A percentile compares a stretch with the other conserved stretches of the same genome.
Conservation (phyloP, 495 filamentous ascomycete species). For the Trichoderma gamsii region DNA sequence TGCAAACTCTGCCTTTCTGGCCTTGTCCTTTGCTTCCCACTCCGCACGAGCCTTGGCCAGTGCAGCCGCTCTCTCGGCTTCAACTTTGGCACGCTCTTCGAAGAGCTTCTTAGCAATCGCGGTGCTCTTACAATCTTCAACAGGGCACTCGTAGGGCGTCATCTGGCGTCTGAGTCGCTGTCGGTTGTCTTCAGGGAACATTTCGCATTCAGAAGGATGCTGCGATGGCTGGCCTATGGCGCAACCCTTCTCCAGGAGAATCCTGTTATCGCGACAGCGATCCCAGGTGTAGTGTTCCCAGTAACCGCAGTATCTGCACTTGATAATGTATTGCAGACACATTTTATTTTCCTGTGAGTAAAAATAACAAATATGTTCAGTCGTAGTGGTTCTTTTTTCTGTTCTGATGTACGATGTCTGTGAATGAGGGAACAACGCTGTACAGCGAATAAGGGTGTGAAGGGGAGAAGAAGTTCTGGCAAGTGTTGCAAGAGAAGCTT, state of each 20-base stretch:
- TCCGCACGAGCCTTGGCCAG: background rate
- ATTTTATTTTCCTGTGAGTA: background rate
- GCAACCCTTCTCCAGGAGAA: constrained; percentile 1
- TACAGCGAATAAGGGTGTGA: background rate
- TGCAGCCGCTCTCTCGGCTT: background rate
- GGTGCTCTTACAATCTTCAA: background rate
- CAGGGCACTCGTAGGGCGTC: background rate
- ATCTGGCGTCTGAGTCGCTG: constrained; percentile 6
- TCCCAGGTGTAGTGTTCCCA: constrained; percentile 7
- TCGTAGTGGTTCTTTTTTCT: background rate
- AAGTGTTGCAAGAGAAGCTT: too few species aligned
- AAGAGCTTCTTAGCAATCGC: background rate
- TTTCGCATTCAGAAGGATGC: background rate
- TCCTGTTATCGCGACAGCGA: background rate
- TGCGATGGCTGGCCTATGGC: constrained; percentile 2
- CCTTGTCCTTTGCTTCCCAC: constrained; percentile 9
- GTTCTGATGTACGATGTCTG: background rate
- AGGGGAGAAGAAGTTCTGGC: too few species aligned
- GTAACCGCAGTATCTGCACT: background rate
- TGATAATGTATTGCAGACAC: background rate
- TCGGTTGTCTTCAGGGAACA: background rate
- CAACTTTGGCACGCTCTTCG: constrained; percentile 1
- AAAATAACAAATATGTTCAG: background rate
- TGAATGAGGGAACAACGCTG: background rate
- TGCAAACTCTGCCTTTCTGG: background rate